Conservation (phyloP, 2,329 filamentous ascomycete species). For the Talaromyces piceae region DNA sequence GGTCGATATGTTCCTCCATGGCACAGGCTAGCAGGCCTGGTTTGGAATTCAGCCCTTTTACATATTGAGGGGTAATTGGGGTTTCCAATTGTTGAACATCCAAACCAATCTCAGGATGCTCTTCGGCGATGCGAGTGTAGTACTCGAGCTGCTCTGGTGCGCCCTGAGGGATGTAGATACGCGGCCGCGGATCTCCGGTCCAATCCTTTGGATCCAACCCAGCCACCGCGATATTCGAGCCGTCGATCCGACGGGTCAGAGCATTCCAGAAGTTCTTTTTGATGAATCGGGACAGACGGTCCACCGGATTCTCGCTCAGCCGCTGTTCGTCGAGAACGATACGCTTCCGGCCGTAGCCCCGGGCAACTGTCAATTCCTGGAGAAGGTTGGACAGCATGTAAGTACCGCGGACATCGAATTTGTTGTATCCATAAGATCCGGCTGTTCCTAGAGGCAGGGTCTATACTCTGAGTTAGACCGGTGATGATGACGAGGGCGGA, state of each 20-base stretch:
- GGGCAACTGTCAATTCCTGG: constrained; percentile 86
- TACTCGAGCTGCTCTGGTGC: constrained; percentile 85
- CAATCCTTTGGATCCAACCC: constrained; percentile 91
- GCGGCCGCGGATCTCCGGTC: constrained; percentile 79
- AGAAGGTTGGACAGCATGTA: constrained; percentile 97
- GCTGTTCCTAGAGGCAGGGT: constrained; percentile 78
- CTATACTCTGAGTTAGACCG: constrained; percentile 46
- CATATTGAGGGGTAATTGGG: constrained; percentile 70
- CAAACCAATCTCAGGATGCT: constrained; percentile 73
- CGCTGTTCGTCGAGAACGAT: constrained; percentile 87
- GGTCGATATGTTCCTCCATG: constrained; percentile 69
- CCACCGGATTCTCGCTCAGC: constrained; percentile 91
- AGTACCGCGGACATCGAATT: constrained; percentile 85
- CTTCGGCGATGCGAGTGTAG: constrained; percentile 70
- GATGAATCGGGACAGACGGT: constrained; percentile 77
- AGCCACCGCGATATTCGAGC: constrained; percentile 68
- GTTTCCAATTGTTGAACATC: constrained; percentile 71
- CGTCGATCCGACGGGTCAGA: constrained; percentile 83
- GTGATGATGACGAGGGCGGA: constrained; percentile 3
- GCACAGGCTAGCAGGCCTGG: constrained; percentile 84
- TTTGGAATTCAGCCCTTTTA: constrained; percentile 75
- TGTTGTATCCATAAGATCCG: constrained; percentile 75
- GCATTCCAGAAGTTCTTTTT: constrained; percentile 88
- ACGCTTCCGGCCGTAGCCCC: constrained; percentile 81
- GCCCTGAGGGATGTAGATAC: constrained; percentile 82